These are phyloP conservation scores for Amphichorda felina DNA, from an alignment of 2,329 filamentous ascomycete genomes.

Conservation along the genomic window DNA sequence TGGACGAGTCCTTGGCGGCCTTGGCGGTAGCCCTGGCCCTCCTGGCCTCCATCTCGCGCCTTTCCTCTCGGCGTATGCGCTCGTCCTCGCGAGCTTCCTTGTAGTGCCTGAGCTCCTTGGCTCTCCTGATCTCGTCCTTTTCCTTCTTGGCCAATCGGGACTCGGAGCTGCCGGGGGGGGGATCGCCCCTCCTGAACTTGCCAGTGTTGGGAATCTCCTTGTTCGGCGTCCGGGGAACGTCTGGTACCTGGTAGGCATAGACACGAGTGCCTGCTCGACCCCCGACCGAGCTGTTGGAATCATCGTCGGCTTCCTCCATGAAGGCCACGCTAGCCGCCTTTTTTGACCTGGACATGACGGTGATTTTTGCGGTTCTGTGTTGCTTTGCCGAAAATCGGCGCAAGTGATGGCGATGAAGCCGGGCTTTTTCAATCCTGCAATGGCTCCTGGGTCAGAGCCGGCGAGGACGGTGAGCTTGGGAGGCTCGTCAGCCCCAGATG, in stretches of 20 bases:
- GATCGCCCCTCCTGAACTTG: constrained; percentile 27
- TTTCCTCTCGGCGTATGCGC: constrained; percentile 12
- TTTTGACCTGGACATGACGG: constrained; percentile 25
- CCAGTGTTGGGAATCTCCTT: constrained; percentile 41
- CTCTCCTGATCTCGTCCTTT: constrained; percentile 13
- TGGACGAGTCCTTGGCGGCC: constrained; percentile 8
- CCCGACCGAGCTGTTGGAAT: constrained; percentile 28
- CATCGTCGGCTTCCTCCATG: constrained; percentile 41
- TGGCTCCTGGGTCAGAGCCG: neutral
- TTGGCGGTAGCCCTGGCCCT: constrained; percentile 12
- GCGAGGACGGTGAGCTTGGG: neutral
- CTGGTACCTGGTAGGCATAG: constrained; percentile 38
- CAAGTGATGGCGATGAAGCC: neutral
- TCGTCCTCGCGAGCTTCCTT: constrained; percentile 10
- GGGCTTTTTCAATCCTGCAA: neutral
- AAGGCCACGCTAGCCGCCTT: constrained; percentile 23
- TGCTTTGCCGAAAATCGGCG: neutral
- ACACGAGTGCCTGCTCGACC: constrained; percentile 24
- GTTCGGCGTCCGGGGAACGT: constrained; percentile 26
- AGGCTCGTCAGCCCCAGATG: constrained; percentile 4
- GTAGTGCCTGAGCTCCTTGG: constrained; percentile 6
- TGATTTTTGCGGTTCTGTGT: neutral
- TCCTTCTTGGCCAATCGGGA: constrained; percentile 22
- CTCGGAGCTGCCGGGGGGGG: constrained; percentile 30
- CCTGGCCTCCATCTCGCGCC: constrained; percentile 11